Evolutionary conservation across 2,329 filamentous ascomycete genomes (phyloP).

Genomic region (Venturiaceae sp.): DNA sequence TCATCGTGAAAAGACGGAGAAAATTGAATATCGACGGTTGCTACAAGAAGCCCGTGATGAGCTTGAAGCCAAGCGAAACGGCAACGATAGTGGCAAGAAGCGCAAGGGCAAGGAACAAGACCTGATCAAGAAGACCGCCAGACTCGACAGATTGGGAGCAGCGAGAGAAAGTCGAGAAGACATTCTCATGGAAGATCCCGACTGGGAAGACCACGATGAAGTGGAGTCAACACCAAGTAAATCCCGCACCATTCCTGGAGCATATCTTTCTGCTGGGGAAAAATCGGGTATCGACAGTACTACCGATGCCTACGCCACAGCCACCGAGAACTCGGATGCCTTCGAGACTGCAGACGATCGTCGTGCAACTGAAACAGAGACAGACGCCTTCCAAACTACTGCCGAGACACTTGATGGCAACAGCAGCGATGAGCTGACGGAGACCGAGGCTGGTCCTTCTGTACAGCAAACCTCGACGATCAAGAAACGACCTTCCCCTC

Average conservation of each 20-base stretch:
- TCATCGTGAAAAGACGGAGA: constrained; percentile 97
- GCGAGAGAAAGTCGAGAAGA: constrained; percentile 67
- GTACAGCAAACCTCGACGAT: background rate
- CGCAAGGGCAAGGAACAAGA: constrained; percentile 45
- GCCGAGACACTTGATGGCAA: constrained; percentile 61
- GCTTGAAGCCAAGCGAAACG: constrained; percentile 55
- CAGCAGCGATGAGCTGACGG: constrained; percentile 71
- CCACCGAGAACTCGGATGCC: constrained; percentile 58
- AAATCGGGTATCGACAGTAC: constrained; percentile 31
- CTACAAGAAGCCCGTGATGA: constrained; percentile 93
- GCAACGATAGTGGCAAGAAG: constrained; percentile 39
- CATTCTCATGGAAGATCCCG: constrained; percentile 66
- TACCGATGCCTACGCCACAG: constrained; percentile 68
- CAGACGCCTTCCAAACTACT: constrained; percentile 93
- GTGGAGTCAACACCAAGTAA: constrained; percentile 45
- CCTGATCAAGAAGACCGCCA: constrained; percentile 62
- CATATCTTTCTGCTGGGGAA: constrained; percentile 20
- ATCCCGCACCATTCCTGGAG: constrained; percentile 15
- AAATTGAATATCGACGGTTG: constrained; percentile 89
- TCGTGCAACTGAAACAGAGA: constrained; percentile 67
- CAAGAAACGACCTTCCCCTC: constrained; percentile 2
- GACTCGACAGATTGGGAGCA: constrained; percentile 65
- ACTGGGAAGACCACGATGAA: constrained; percentile 78
- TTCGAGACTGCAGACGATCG: constrained; percentile 73
- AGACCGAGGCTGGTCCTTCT: constrained; percentile 58